Evolutionary conservation across 495 filamentous ascomycete species (phyloP), one percentile per base, ranked within the genome.

Genomic region (Xylaria grammica): DNA sequence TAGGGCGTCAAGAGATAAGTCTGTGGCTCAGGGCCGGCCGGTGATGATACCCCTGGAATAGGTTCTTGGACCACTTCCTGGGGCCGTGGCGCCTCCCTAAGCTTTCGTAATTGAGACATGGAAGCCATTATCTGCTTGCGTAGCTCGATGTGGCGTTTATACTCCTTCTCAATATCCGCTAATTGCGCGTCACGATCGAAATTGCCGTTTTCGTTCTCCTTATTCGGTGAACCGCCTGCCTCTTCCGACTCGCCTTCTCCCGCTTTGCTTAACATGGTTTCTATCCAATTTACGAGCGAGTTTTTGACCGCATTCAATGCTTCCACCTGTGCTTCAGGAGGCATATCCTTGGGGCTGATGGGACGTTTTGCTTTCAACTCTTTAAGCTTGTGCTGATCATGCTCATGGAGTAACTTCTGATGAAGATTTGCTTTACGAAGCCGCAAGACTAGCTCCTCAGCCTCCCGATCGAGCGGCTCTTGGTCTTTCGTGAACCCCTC

Each of bases 261-360:
- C 51, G 84, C 85, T 57, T 79, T 84, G 30, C 80, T 78, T 8
- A 92, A 76, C 63, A 90, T 89, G 13, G 81, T 78, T 71, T 92
- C 89, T 24, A 92, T 89, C 89, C 90, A 92, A 66, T 82, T 81
- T 42, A 91, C 88, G 58, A 92, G 75, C 53, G 87, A 87, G 68
- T 86, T 82, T 26, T 90, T 80, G 3, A 87, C 86, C n/a, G 67
- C 70, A 24, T 76, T 78, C 40, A 82, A 67, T 15, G 87, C 87
- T 60, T 79, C 82, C 34, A 80, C 60, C 38, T 80, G 81, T 3
- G 79, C 73, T 63, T 71, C 66, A 1, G 73, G 68, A 20, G 74
- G 68, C 38, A 80, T 52, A 27, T 30, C 66, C 17, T 70, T 70
- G 29, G 75, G 73, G 1, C 68, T 64, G 48, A 68, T 67, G 17